Base-by-base conservation (phyloP, 164 flowering plant species). In the Aristolochia californica region DNA sequence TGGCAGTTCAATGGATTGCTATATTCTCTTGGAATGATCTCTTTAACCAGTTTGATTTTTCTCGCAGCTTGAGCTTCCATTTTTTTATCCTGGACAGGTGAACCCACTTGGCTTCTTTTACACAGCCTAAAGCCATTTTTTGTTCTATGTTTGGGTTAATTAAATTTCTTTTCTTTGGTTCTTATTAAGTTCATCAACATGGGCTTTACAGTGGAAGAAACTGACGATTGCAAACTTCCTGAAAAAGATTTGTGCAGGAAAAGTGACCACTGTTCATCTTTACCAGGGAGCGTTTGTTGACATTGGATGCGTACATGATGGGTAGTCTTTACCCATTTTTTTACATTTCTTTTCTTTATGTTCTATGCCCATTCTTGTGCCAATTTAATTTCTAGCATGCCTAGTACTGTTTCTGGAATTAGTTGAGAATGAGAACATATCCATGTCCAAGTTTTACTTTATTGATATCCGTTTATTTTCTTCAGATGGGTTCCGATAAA, bases 261-360 rank as follows among this genome's bases (percentile, higher is more conserved):
- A 77, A 70, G 97, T 93, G 68, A 81, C 85, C 24, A 77, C 83
- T 60, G 34, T 93, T 52, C 91, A 85, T 61, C 94, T 93, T 50
- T 83, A 93, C 70, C 97, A 93, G 72, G 99, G 99, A 60, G 99
- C 97, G 60, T 93, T 93, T 80, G 90, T 93, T 59, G 96, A 93
- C 64, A 85, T 93, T 70, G 99, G 97, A 66, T 91, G 99, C 45
- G 96, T 89, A 48, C 67, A 93, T 76, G 99, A 93, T 54, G 99
- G 99, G 99, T 93, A 80, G 67, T 8, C n/a, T 8, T 20, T 48
- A 45, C 16, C 16, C 13, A 13, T 23, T 7, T 2, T 58, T 24
- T 13, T 10, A 43, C 23, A 5, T 13, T 10, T 34, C 28, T 43
- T 25, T 17, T 1, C 28, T 47, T 17, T 47, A 47, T 47, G 40